Conservation (phyloP, 2,329 filamentous ascomycete species). For the Nothophoma quercina region DNA sequence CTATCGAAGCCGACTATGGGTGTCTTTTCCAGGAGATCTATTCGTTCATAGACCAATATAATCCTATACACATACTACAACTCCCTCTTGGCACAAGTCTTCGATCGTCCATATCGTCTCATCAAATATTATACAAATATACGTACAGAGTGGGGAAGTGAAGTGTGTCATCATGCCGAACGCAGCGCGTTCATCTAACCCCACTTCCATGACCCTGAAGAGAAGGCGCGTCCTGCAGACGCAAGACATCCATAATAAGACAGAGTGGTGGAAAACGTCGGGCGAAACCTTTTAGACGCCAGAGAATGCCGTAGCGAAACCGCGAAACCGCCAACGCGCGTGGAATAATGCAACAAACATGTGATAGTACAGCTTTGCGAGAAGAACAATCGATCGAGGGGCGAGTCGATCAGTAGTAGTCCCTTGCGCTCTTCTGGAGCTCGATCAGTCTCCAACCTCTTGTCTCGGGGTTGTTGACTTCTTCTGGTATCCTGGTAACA, state of each 20-base stretch:
- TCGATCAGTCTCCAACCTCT: constrained; percentile 97
- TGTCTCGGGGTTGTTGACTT: constrained; percentile 96
- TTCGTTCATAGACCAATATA: not conserved
- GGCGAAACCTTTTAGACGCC: constrained; percentile 42
- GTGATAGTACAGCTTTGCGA: constrained; percentile 28
- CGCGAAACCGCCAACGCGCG: constrained; percentile 18
- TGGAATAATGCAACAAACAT: constrained; percentile 25
- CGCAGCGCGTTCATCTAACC: constrained; percentile 24
- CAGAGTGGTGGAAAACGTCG: constrained; percentile 20
- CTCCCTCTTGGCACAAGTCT: not conserved
- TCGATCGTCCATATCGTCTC: not conserved
- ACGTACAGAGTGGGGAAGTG: constrained; percentile 41
- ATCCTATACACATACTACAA: constrained; percentile 8
- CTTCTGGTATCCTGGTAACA: constrained; percentile 90
- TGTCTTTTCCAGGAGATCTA: not conserved
- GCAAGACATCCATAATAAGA: constrained; percentile 17
- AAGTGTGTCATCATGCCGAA: constrained; percentile 26
- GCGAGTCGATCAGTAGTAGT: constrained; percentile 70
- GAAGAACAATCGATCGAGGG: constrained; percentile 1
- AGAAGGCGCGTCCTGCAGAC: constrained; percentile 19
- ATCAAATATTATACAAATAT: constrained; percentile 24
- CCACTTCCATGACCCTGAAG: constrained; percentile 11
- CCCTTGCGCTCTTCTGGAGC: constrained; percentile 95
- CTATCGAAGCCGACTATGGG: too few relatives aligned
- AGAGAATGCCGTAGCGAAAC: constrained; percentile 34